Base-by-base conservation (phyloP, 148 eudicot genomes). In the Linanthus parryae region DNA sequence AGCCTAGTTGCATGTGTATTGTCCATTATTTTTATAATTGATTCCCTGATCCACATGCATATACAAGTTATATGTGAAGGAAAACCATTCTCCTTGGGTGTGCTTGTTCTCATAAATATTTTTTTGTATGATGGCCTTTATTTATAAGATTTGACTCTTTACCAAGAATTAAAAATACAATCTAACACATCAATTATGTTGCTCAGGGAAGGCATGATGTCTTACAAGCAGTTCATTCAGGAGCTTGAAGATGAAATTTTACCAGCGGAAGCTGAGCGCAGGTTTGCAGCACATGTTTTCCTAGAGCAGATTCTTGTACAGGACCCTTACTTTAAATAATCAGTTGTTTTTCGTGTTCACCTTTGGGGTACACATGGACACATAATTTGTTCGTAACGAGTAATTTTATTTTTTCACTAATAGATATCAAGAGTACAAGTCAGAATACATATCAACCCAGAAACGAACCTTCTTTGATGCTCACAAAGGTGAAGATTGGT, bases 141-240 rank as follows among this genome's bases (percentile, higher is more conserved):
- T 19, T 17, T 21, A 1, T 33, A 11, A 42, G 15, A 35, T 31
- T 31, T 31, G 10, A 31, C 10, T 23, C 51, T 16, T n/a, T 62
- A 26, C 24, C 24, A 25, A 25, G 39, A 53, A 22, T n/a, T n/a
- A n/a, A n/a, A 31, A 31, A 31, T 29, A 30, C 31, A 48, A 14
- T 17, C 15, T 48, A 44, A 53, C 31, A 38, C 18, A 3, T 12
- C 17, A 37, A 15, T 49, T 44, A 5, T 8, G 11, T 63, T 43
- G 56, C 65, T 1, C 67, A 94, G 99, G 58, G 99, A 84, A 69
- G 99, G 99, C 13, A 69, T 88, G 60, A 94, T 88, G 99, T 73
- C 96, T 28, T 94, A 94, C 70, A 94, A 94, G 80, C 99, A 88
- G 71, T 94, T 94, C 52, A 94, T 94, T 65, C 99, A 94, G 73